phyloP scores from a whole-genome alignment of 345 rosid species.

The Citrus reticulata region DNA sequence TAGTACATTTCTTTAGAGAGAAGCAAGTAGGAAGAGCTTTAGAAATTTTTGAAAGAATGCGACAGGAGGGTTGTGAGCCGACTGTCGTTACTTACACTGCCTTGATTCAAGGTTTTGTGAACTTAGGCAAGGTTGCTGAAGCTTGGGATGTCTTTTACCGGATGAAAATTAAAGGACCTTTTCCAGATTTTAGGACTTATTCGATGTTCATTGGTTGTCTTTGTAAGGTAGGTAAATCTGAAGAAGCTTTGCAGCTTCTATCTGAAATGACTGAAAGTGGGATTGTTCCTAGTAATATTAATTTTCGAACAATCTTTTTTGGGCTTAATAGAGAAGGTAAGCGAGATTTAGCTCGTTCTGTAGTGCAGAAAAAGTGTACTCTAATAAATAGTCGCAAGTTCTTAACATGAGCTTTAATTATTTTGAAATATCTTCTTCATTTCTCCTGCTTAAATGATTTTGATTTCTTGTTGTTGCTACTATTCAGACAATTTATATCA shows the following conservation, averaged over 20 bases:
- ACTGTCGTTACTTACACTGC: slow-evolving; percentile 71
- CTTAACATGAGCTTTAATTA: slow-evolving; percentile 25
- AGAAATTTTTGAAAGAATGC: slow-evolving; percentile 49
- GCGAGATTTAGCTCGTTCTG: slow-evolving; percentile 51
- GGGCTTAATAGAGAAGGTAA: slow-evolving; percentile 80
- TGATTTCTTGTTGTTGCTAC: background rate
- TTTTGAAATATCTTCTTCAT: background rate
- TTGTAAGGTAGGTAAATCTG: slow-evolving; percentile 55
- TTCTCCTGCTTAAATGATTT: background rate
- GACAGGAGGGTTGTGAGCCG: slow-evolving; percentile 46
- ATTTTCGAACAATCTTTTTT: slow-evolving; percentile 56
- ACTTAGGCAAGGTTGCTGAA: slow-evolving; percentile 38
- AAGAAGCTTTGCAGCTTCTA: slow-evolving; percentile 58
- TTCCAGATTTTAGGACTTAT: slow-evolving; percentile 74
- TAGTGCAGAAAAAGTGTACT: slow-evolving; percentile 49
- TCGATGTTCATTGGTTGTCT: slow-evolving; percentile 60
- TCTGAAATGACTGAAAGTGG: slow-evolving; percentile 56
- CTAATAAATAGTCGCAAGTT: slow-evolving; percentile 40
- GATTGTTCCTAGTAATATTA: slow-evolving; percentile 60
- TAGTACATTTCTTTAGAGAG: slow-evolving; percentile 62
- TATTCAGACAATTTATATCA: background rate
- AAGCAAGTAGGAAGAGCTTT: slow-evolving; percentile 47
- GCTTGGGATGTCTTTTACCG: slow-evolving; percentile 51
- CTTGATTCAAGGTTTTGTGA: slow-evolving; percentile 63
- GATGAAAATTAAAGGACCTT: slow-evolving; percentile 47